These are phyloP conservation scores for Saxophila tyrrhenica DNA, from an alignment of 495 filamentous ascomycete species.

Conservation along the genomic window DNA sequence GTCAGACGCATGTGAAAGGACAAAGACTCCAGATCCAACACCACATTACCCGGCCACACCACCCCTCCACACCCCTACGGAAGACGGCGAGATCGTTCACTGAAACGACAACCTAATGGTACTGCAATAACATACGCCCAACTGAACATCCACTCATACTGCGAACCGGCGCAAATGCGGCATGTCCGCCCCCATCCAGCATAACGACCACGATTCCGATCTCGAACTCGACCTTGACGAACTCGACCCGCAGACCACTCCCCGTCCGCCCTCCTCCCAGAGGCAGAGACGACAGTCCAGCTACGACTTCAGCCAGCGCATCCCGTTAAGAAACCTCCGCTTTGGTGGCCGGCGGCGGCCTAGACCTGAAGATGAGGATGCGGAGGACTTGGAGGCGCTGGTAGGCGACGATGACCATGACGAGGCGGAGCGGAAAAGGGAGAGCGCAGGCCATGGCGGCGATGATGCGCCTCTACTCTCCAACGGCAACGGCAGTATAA, in stretches of 20 bases:
- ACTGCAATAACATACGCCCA: background rate
- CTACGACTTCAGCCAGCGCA: slow-evolving; percentile 23
- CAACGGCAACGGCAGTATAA: background rate
- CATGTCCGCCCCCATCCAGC: slow-evolving; percentile 22
- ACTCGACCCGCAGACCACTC: slow-evolving; percentile 27
- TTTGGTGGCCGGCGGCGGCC: slow-evolving; percentile 19
- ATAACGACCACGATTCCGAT: slow-evolving; percentile 26
- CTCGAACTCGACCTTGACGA: slow-evolving; percentile 29
- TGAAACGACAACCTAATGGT: background rate
- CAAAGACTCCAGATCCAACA: background rate
- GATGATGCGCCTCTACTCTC: slow-evolving; percentile 27
- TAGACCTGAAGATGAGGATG: slow-evolving; percentile 7
- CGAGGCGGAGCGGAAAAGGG: slow-evolving; percentile 13
- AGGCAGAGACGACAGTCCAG: background rate
- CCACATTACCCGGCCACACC: background rate
- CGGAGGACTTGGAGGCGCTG: slow-evolving; percentile 16
- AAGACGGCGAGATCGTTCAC: no score
- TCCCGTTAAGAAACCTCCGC: slow-evolving; percentile 31
- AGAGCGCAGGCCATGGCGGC: slow-evolving; percentile 17
- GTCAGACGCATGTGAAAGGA: background rate
- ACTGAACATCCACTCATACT: background rate
- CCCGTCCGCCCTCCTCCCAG: slow-evolving; percentile 1
- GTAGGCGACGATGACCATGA: slow-evolving; percentile 30
- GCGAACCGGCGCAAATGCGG: slow-evolving; percentile 14
- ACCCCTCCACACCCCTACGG: no score